Base-by-base conservation (phyloP, 345 rosid genomes). In the Murraya koenigii region DNA sequence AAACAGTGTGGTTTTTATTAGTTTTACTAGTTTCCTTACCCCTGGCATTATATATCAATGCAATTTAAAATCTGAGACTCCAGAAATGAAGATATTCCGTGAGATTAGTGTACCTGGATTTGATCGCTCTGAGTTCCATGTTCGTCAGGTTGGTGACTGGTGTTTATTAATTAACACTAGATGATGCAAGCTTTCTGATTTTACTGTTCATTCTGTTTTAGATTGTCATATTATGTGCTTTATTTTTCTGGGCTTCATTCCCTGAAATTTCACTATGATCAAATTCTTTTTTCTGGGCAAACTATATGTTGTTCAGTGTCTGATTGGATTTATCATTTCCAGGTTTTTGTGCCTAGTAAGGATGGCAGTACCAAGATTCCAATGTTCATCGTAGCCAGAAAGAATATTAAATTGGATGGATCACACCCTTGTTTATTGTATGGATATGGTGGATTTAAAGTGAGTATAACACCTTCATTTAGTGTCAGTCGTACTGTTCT, bases 371-470 rank as follows among this genome's bases (percentile, higher is more conserved):
- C 91, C 63, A 86, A 84, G 89, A 83, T 96, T 72, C 99, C 98
- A 3, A 82, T 88, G 81, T 94, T 94, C 83, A 82, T 96, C 39
- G 97, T 91, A 74, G 88, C 91, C 59, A 88, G 71, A 83, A 90
- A 88, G 86, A 78, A 87, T 61, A 83, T 87, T 36, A 76, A 81
- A 58, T 75, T 94, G 77, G 94, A 92, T 84, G 95, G 98, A 81
- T 89, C 98, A 5, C 93, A 91, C 82, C 97, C 95, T 4, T 96
- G 98, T 77, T 86, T 96, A 89, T 81, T 96, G 30, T 96, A 89
- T 76, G 99, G 90, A 49, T 96, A 96, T 66, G 99, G 99, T 38
- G 99, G 99, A 72, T 96, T 96, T 74, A 90, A 88, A 80, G 38
- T 79, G 68, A 92, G 91, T 80, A 70, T 90, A 41, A 94, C 97